These are phyloP conservation scores for Debaryomyces robertsiae DNA, from an alignment of 1,139 yeast species.

Conservation along the genomic window DNA sequence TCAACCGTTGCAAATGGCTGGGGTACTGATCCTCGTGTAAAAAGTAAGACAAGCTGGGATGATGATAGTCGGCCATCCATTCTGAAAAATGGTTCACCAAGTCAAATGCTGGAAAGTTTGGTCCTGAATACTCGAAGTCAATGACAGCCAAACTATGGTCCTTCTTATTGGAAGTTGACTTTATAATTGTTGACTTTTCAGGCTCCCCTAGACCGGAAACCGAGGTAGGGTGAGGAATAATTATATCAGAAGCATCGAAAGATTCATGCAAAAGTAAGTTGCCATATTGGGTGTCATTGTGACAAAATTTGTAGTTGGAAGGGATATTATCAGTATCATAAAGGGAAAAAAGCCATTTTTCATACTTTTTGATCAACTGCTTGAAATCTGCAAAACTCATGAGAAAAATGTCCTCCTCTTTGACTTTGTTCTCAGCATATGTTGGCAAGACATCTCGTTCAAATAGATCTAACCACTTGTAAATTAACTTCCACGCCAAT, in stretches of 20 bases:
- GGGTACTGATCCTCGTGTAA: constrained; percentile 66
- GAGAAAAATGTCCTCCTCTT: constrained; percentile 49
- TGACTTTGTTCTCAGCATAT: constrained; percentile 27
- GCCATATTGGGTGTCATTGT: constrained; percentile 96
- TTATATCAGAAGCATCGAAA: constrained; percentile 38
- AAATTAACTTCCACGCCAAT: constrained; percentile 66
- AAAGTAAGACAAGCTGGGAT: constrained; percentile 60
- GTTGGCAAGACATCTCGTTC: constrained; percentile 40
- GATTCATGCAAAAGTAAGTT: constrained; percentile 62
- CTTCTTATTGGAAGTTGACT: constrained; percentile 36
- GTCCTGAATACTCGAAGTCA: constrained; percentile 94
- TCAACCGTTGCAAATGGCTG: constrained; percentile 61
- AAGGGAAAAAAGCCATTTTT: constrained; percentile 60
- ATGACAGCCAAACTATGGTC: constrained; percentile 87
- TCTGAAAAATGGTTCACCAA: constrained; percentile 88
- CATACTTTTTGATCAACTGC: constrained; percentile 49
- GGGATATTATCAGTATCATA: constrained; percentile 51
- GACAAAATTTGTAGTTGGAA: constrained; percentile 72
- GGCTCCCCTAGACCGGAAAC: constrained; percentile 26
- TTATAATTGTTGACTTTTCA: constrained; percentile 21
- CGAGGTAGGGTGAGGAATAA: constrained; percentile 29
- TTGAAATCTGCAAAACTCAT: constrained; percentile 54
- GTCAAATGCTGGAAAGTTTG: constrained; percentile 90
- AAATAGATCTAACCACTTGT: constrained; percentile 69
- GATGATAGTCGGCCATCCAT: constrained; percentile 95